phyloP scores from a whole-genome alignment of 139 green algal species.

The Tetradesmus obliquus region DNA sequence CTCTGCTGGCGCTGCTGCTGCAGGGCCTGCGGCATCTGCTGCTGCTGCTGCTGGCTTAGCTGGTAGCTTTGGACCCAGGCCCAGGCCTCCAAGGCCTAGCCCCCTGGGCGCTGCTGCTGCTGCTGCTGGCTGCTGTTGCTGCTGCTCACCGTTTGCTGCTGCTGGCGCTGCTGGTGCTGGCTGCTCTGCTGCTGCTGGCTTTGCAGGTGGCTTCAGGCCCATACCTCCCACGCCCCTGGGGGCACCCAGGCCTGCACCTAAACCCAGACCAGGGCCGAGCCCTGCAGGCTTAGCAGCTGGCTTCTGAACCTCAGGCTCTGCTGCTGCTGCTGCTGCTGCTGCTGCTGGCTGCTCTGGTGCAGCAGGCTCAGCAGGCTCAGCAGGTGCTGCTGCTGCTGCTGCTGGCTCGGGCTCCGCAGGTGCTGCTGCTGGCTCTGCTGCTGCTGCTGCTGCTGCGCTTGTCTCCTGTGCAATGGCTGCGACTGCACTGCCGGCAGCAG shows the following conservation, averaged over 20 bases:
- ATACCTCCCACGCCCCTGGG: slow-evolving; percentile 20
- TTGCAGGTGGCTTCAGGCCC: slow-evolving; percentile 34
- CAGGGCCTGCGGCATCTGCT: not conserved
- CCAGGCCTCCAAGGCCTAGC: slow-evolving; percentile 14
- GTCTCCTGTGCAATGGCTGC: slow-evolving; percentile 33
- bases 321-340: not conserved
- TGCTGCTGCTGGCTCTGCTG: not conserved
- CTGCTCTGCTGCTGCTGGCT: slow-evolving; percentile 18
- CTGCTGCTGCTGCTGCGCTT: slow-evolving; percentile 11
- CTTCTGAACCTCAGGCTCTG: slow-evolving; percentile 11
- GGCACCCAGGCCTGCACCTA: not conserved
- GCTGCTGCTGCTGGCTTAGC: not conserved
- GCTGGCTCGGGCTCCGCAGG: not conserved
- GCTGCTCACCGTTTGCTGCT: slow-evolving; percentile 1
- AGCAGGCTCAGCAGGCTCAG: not conserved
- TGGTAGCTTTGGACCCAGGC: slow-evolving; percentile 25
- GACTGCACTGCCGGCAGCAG: not conserved
- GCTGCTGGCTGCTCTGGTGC: slow-evolving; percentile 13
- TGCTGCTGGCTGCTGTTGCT: slow-evolving; percentile 19
- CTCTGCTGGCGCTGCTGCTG: slow-evolving; percentile 37
- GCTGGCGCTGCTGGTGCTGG: slow-evolving; percentile 43
- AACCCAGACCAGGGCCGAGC: not conserved
- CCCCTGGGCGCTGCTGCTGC: slow-evolving; percentile 37
- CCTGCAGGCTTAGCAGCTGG: slow-evolving; percentile 11
- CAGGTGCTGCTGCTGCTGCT: slow-evolving; percentile 10